Evolutionary conservation across 306 rosid genomes (phyloP).

Genomic region (Cercis canadensis): DNA sequence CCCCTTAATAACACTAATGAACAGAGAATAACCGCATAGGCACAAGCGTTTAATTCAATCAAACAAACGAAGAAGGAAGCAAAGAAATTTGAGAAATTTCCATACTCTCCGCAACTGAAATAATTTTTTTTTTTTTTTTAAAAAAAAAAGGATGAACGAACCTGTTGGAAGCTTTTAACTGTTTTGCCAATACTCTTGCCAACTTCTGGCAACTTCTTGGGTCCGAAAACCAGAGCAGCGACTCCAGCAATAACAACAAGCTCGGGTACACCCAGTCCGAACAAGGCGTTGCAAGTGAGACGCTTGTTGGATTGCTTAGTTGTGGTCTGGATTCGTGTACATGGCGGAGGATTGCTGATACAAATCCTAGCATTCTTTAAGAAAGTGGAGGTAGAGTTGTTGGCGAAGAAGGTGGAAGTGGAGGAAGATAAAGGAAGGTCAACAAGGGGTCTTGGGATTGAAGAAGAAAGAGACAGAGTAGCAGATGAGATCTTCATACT

Average conservation of each 20-base stretch:
- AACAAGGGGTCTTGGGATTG: conserved; percentile 40
- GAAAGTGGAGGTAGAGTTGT: conserved; percentile 36
- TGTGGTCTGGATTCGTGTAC: conserved; percentile 40
- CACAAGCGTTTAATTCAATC: not conserved
- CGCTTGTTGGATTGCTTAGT: conserved; percentile 47
- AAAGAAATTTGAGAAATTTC: not conserved
- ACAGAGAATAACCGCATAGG: not conserved
- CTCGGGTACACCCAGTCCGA: conserved; percentile 94
- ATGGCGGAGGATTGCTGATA: conserved; percentile 21
- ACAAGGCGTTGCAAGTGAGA: conserved; percentile 78
- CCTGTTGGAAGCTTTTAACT: conserved; percentile 98
- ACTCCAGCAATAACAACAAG: conserved; percentile 91
- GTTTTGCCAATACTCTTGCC: conserved; percentile 98
- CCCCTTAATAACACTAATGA: not conserved
- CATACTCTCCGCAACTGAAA: not conserved
- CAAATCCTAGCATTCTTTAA: conserved; percentile 38
- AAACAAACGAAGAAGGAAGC: not conserved
- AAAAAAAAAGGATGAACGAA: conserved; percentile 29
- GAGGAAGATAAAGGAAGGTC: conserved; percentile 52
- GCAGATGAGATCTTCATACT: conserved; percentile 56
- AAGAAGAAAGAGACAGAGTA: conserved; percentile 52
- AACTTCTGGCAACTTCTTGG: conserved; percentile 91
- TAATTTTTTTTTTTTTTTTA: not conserved
- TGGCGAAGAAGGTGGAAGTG: conserved; percentile 46
- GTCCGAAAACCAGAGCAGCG: conserved; percentile 91